These are phyloP conservation scores for Discostella stelligeroides DNA, from an alignment of 108 stramenopile species.

Conservation along the genomic window DNA sequence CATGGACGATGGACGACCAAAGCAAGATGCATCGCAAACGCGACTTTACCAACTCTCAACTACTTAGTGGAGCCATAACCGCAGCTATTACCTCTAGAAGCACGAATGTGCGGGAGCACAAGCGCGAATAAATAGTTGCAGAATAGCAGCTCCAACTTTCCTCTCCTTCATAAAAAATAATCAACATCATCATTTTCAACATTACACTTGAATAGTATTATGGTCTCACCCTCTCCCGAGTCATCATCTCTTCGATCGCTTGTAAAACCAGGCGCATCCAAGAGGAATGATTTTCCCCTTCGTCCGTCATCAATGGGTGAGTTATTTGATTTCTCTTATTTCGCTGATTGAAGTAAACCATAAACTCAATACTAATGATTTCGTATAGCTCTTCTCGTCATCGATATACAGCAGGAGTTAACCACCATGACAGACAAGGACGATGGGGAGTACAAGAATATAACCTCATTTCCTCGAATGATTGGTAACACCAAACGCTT, in stretches of 20 bases:
- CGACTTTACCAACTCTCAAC: too few species aligned
- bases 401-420: slow-evolving; percentile 70
- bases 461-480: slow-evolving; percentile 54
- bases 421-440: slow-evolving; percentile 28
- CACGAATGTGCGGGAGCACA: too few species aligned
- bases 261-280: slow-evolving; percentile 53
- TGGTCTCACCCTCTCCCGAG: too few species aligned
- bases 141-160: too few species aligned
- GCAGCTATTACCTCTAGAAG: too few species aligned
- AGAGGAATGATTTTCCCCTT: slow-evolving; percentile 59
- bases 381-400: slow-evolving; percentile 60
- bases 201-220: too few species aligned
- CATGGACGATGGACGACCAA: too few species aligned
- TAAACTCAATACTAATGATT: slow-evolving; percentile 1
- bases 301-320: slow-evolving; percentile 40
- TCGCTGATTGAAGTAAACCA: neutral
- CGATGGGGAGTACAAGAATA: slow-evolving; percentile 46
- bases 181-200: too few species aligned
- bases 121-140: too few species aligned
- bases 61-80: too few species aligned
- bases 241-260: slow-evolving; percentile 35
- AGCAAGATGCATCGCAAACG: too few species aligned
- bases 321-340: neutral
- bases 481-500: slow-evolving; percentile 56
- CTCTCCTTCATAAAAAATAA: too few species aligned